Evolutionary conservation across 768 basidiomycete genomes (phyloP).

Genomic region (Lyophyllum semitale): DNA sequence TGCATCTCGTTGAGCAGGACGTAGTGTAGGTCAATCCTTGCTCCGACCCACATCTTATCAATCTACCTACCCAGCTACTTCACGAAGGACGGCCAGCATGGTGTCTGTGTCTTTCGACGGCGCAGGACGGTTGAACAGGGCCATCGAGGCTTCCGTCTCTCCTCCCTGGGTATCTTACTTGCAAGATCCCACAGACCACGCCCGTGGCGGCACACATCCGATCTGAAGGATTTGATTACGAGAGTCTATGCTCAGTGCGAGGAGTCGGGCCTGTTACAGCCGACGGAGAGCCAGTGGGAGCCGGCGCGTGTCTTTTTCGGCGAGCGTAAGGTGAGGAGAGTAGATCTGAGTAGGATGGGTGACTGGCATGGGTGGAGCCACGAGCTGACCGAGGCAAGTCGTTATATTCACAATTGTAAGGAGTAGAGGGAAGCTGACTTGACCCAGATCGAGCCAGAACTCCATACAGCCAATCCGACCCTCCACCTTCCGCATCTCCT

Average conservation of each 20-base stretch:
- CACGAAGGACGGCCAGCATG: conserved; percentile 65
- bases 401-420: conserved; percentile 1
- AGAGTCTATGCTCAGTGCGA: conserved; percentile 55
- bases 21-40: conserved; percentile 58
- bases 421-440: neutral
- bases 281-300: conserved; percentile 61
- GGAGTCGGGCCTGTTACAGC: conserved; percentile 46
- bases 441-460: conserved; percentile 28
- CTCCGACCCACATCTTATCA: neutral
- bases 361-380: conserved; percentile 71
- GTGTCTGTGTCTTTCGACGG: conserved; percentile 75
- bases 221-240: conserved; percentile 61
- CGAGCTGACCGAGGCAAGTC: conserved; percentile 58
- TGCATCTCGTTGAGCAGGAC: conserved; percentile 79
- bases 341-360: conserved; percentile 56
- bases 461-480: conserved; percentile 48
- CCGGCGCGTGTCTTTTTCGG: conserved; percentile 67
- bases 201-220: conserved; percentile 74
- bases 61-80: conserved; percentile 55
- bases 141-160: conserved; percentile 79
- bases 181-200: conserved; percentile 64
- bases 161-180: conserved; percentile 75
- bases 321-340: conserved; percentile 50
- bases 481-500: conserved; percentile 76
- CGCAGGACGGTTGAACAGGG: conserved; percentile 69